A percentile compares a stretch with the other conserved stretches of the same genome.
These are phyloP conservation scores for Pinus taeda DNA, from an alignment of 75 land plant genomes.

Conservation along the genomic window DNA sequence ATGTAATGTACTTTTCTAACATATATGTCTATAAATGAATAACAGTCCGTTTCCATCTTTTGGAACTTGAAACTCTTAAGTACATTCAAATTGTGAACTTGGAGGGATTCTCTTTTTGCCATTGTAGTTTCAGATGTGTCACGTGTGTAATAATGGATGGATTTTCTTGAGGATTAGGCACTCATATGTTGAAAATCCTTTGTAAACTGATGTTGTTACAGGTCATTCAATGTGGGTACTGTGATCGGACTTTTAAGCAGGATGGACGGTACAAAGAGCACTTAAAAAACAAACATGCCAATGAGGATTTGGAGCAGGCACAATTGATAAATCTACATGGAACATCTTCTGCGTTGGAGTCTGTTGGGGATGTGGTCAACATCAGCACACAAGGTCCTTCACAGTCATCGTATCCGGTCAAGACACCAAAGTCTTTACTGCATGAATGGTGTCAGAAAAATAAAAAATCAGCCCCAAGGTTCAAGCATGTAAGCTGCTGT, in stretches of 20 bases:
- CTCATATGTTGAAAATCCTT: background rate
- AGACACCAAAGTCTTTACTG: slow-evolving; percentile 30
- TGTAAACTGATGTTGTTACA: slow-evolving; percentile 5
- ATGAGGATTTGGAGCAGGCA: slow-evolving; percentile 11
- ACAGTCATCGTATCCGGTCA: slow-evolving; percentile 29
- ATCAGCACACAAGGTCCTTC: slow-evolving; percentile 5
- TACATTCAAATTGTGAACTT: background rate
- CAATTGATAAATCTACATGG: background rate
- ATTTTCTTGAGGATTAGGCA: background rate
- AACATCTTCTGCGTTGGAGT: background rate
- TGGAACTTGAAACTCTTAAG: too few species aligned
- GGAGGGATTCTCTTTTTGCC: background rate
- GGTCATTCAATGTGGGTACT: slow-evolving; percentile 29
- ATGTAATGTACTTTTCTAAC: too few species aligned
- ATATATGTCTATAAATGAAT: too few species aligned
- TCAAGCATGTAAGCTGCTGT: slow-evolving; percentile 21
- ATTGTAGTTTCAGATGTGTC: background rate
- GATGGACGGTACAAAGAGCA: slow-evolving; percentile 38
- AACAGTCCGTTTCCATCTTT: too few species aligned
- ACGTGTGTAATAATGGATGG: background rate
- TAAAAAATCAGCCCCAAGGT: slow-evolving; percentile 18
- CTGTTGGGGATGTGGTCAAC: background rate
- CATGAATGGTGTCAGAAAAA: slow-evolving; percentile 48
- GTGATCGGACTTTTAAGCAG: slow-evolving; percentile 39
- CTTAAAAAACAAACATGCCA: slow-evolving; percentile 34